Evolutionary conservation across 73 alveolate genomes (phyloP).

Genomic region (Urostyla sp.): DNA sequence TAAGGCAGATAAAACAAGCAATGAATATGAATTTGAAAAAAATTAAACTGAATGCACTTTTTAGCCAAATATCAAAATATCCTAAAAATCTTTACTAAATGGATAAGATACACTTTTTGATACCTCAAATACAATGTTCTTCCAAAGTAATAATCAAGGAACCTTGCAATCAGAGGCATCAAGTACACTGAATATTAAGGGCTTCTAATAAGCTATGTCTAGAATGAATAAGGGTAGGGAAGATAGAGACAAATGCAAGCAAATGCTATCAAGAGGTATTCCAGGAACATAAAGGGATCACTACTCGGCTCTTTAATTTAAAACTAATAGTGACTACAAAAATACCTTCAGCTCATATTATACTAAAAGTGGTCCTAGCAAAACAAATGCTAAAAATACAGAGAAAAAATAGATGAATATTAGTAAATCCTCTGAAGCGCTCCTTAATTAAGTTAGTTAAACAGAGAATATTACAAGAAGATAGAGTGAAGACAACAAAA

Average conservation of each 20-base stretch:
- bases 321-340: background rate
- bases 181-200: slow-evolving; percentile 8
- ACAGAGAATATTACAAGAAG: too few species aligned
- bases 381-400: too few species aligned
- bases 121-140: background rate
- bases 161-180: background rate
- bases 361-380: too few species aligned
- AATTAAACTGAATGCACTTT: slow-evolving; percentile 62
- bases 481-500: too few species aligned
- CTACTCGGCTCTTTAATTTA: background rate
- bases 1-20: slow-evolving; percentile 34
- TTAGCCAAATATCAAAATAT: slow-evolving; percentile 57
- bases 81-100: slow-evolving; percentile 5
- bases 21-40: slow-evolving; percentile 61
- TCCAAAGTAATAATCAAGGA: background rate
- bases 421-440: too few species aligned
- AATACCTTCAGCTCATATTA: slow-evolving; percentile 21
- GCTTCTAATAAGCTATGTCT: slow-evolving; percentile 27
- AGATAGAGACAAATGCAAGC: slow-evolving; percentile 38
- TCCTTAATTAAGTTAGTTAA: too few species aligned
- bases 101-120: background rate
- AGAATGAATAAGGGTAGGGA: slow-evolving; percentile 65
- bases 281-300: slow-evolving; percentile 39
- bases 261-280: slow-evolving; percentile 52
- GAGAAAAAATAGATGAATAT: too few species aligned